phyloP scores from a whole-genome alignment of 495 filamentous ascomycete genomes.

The Friedmanniomyces endolithicus region DNA sequence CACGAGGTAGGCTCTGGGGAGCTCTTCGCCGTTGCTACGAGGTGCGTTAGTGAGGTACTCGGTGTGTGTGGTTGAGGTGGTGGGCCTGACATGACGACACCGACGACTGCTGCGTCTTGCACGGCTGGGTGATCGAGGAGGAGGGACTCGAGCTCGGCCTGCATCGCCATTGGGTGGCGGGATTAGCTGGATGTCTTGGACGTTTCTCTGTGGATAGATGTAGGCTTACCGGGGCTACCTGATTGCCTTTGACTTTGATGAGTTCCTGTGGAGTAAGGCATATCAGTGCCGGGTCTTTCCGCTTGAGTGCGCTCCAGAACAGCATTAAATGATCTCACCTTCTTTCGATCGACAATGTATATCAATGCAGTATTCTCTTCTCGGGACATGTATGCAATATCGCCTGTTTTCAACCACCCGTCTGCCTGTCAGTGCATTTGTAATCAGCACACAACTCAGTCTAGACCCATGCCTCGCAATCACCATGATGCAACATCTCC shows the following conservation, averaged over 20 bases:
- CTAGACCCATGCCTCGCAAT: not conserved
- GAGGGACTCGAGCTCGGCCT: slow-evolving; percentile 30
- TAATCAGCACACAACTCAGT: not conserved
- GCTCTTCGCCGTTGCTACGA: slow-evolving; percentile 27
- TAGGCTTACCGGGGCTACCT: slow-evolving; percentile 25
- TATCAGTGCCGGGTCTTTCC: not conserved
- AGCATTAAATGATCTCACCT: slow-evolving; percentile 19
- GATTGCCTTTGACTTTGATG: slow-evolving; percentile 46
- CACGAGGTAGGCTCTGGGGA: slow-evolving; percentile 30
- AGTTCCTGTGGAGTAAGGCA: slow-evolving; percentile 21
- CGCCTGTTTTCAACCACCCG: slow-evolving; percentile 33
- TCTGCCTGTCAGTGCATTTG: slow-evolving; percentile 9
- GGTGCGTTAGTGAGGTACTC: not conserved
- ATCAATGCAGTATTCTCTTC: slow-evolving; percentile 24
- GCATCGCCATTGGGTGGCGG: not conserved
- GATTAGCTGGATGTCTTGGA: no score
- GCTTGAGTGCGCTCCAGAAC: no score
- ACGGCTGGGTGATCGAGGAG: slow-evolving; percentile 30
- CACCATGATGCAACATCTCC: no score
- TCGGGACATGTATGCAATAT: slow-evolving; percentile 28
- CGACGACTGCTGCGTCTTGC: slow-evolving; percentile 30
- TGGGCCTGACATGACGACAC: slow-evolving; percentile 24
- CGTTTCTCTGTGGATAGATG: not conserved
- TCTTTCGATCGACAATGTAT: slow-evolving; percentile 34
- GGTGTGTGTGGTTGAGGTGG: not conserved